Evolutionary conservation across 176 grass and related monocot genomes (phyloP).

Genomic region (Musa acuminata): DNA sequence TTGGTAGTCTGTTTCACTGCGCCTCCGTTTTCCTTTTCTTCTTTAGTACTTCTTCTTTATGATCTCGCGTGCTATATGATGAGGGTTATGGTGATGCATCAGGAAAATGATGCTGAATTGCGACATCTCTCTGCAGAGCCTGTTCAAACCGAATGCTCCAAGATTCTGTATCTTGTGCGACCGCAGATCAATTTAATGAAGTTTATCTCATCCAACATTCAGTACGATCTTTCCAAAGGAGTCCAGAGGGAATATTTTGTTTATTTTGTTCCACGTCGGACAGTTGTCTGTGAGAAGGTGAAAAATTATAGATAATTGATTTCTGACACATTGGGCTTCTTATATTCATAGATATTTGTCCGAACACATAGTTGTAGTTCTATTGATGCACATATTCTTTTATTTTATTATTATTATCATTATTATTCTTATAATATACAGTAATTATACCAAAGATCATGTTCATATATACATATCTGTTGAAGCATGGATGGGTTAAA

Average conservation of each 20-base stretch:
- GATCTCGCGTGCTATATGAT: neutral
- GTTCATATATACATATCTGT: too few relatives aligned
- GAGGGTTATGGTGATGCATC: neutral
- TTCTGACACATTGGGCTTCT: neutral
- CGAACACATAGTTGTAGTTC: neutral
- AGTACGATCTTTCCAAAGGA: slow-evolving; percentile 51
- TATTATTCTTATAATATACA: too few relatives aligned
- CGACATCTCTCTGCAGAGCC: slow-evolving; percentile 46
- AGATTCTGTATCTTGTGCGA: slow-evolving; percentile 57
- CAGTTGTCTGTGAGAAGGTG: slow-evolving; percentile 88
- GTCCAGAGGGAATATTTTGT: slow-evolving; percentile 77
- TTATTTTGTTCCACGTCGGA: slow-evolving; percentile 71
- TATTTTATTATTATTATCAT: too few relatives aligned
- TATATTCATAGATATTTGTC: neutral
- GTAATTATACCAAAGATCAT: too few relatives aligned
- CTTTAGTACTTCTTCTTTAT: neutral
- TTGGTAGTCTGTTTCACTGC: neutral
- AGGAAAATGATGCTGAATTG: slow-evolving; percentile 68
- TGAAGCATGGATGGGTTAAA: too few relatives aligned
- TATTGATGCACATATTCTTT: neutral
- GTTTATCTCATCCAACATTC: slow-evolving; percentile 47
- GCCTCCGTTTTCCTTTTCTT: neutral
- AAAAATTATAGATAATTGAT: neutral
- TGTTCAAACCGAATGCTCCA: slow-evolving; percentile 57
- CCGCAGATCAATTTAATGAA: slow-evolving; percentile 62